These are phyloP conservation scores for Yamadazyma pseudoaaseri DNA, from an alignment of 1,139 yeast species.

Conservation along the genomic window DNA sequence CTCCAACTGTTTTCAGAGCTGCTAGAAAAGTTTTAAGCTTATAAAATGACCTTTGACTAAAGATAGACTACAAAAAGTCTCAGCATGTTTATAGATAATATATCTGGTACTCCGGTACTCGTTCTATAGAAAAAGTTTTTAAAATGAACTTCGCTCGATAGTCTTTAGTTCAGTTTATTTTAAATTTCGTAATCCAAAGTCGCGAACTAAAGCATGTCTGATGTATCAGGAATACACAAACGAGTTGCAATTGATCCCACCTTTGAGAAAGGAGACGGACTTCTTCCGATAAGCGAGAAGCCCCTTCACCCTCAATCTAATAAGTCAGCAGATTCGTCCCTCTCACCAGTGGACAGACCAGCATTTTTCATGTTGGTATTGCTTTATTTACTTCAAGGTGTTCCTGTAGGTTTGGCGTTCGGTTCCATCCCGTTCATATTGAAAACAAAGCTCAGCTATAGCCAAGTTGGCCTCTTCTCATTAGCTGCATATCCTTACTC, in stretches of 20 bases:
- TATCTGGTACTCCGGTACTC: neutral
- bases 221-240: constrained; percentile 14
- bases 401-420: constrained; percentile 94
- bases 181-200: too few species aligned
- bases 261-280: constrained; percentile 10
- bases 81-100: constrained; percentile 7
- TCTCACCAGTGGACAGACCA: constrained; percentile 54
- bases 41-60: constrained; percentile 18
- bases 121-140: neutral
- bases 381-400: constrained; percentile 83
- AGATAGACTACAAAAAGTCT: neutral
- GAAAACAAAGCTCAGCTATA: constrained; percentile 77
- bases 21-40: constrained; percentile 85
- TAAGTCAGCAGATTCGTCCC: constrained; percentile 4
- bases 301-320: constrained; percentile 13
- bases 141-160: too few species aligned
- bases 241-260: constrained; percentile 10
- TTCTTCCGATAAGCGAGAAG: constrained; percentile 32
- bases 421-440: constrained; percentile 93
- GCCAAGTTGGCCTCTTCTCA: constrained; percentile 88
- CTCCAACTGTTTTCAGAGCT: constrained; percentile 87
- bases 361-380: constrained; percentile 72
- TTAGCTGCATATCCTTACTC: constrained; percentile 95
- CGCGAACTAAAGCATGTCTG: constrained; percentile 6
- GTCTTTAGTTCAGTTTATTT: too few species aligned